phyloP scores from a whole-genome alignment of 768 basidiomycete genomes.

The Phallus indusiatus region DNA sequence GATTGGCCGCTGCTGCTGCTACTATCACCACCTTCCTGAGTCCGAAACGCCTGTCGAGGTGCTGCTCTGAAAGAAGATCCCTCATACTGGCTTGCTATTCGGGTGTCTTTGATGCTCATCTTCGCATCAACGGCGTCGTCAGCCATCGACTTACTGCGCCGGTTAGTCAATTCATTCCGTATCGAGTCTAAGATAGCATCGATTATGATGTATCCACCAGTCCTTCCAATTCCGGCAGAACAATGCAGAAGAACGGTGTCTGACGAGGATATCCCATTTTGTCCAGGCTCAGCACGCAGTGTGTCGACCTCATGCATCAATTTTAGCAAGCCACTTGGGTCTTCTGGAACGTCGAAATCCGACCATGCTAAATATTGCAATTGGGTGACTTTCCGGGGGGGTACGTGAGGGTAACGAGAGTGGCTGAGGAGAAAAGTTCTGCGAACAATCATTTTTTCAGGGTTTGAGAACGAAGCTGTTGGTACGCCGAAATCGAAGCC shows the following conservation, averaged over 20 bases:
- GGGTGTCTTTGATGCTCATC: neutral
- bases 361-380: constrained; percentile 95
- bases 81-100: neutral
- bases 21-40: neutral
- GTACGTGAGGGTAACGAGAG: constrained; percentile 44
- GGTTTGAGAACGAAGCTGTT: constrained; percentile 12
- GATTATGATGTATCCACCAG: constrained; percentile 87
- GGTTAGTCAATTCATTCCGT: constrained; percentile 38
- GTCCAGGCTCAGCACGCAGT: constrained; percentile 18
- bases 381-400: constrained; percentile 66
- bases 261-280: constrained; percentile 23
- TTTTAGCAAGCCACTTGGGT: constrained; percentile 63
- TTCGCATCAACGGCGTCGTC: neutral
- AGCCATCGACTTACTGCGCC: constrained; percentile 1
- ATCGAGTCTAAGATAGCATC: constrained; percentile 78
- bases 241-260: constrained; percentile 74
- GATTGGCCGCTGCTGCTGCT: neutral
- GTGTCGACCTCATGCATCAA: constrained; percentile 65
- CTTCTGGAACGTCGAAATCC: constrained; percentile 89
- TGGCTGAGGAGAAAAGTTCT: constrained; percentile 58
- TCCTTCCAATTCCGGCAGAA: constrained; percentile 91
- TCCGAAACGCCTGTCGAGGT: neutral
- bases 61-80: neutral
- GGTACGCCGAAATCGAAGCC: constrained; percentile 28
- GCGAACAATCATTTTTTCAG: constrained; percentile 44